phyloP scores from a whole-genome alignment of 306 rosid species.

The Acacia confusa region DNA sequence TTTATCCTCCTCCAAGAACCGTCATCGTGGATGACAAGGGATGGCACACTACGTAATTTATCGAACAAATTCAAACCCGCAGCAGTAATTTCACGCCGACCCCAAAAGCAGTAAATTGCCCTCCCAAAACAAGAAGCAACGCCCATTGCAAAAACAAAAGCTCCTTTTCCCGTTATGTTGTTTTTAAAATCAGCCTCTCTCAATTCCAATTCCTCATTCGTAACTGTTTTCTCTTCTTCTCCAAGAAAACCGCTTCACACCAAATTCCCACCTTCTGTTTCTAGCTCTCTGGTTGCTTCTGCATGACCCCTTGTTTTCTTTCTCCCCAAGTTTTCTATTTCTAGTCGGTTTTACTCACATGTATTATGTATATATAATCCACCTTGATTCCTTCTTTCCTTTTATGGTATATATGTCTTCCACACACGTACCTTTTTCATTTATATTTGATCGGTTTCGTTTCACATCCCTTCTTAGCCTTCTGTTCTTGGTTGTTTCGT shows the following conservation, averaged over 20 bases:
- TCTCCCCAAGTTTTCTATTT: conserved; percentile 1
- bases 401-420: background rate
- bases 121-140: background rate
- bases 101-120: background rate
- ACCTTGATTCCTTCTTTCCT: background rate
- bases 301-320: background rate
- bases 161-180: background rate
- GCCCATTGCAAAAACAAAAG: background rate
- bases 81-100: background rate
- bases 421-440: background rate
- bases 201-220: background rate
- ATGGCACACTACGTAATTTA: background rate
- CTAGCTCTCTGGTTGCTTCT: background rate
- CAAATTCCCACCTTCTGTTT: background rate
- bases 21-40: background rate
- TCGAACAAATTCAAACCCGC: background rate
- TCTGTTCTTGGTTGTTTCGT: background rate
- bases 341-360: too few species aligned
- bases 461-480: background rate
- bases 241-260: background rate
- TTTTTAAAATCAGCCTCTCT: background rate
- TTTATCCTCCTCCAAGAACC: background rate
- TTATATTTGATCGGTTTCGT: background rate
- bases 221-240: background rate
- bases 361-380: background rate